These are phyloP conservation scores for Trichophyton schoenleinii DNA, from an alignment of 2,329 filamentous ascomycete species.

Conservation along the genomic window DNA sequence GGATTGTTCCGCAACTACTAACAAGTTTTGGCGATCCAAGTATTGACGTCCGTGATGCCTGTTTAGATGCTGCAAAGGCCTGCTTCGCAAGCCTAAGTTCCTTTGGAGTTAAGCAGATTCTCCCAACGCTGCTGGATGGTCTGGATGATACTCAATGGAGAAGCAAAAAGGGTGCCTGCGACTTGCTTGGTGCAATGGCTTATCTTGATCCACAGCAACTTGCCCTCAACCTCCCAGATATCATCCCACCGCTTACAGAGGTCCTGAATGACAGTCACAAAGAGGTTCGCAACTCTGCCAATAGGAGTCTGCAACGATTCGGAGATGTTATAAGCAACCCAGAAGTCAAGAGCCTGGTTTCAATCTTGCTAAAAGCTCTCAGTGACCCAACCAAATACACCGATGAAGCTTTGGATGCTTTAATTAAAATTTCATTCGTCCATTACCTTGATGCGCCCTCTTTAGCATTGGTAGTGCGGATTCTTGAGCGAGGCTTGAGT, in stretches of 20 bases:
- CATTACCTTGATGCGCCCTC: slow-evolving; percentile 98
- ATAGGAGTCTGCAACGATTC: slow-evolving; percentile 92
- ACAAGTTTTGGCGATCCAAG: slow-evolving; percentile 80
- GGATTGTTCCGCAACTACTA: slow-evolving; percentile 83
- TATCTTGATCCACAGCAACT: slow-evolving; percentile 94
- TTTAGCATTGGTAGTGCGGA: slow-evolving; percentile 83
- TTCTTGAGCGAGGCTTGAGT: slow-evolving; percentile 79
- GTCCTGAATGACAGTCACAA: slow-evolving; percentile 98
- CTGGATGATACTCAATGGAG: slow-evolving; percentile 94
- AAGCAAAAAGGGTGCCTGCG: slow-evolving; percentile 95
- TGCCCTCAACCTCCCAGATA: slow-evolving; percentile 81
- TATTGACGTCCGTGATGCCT: slow-evolving; percentile 81
- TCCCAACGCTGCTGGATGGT: slow-evolving; percentile 81
- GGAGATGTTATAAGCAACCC: slow-evolving; percentile 98
- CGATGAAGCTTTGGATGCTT: slow-evolving; percentile 78
- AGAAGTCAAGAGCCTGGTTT: slow-evolving; percentile 85
- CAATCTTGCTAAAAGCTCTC: slow-evolving; percentile 84
- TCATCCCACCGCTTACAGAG: slow-evolving; percentile 87
- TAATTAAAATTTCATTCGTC: slow-evolving; percentile 97
- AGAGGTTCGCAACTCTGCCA: slow-evolving; percentile 82
- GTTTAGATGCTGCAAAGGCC: slow-evolving; percentile 82
- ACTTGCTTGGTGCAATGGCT: slow-evolving; percentile 93
- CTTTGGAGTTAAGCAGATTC: slow-evolving; percentile 86
- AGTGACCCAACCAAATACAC: slow-evolving; percentile 97
- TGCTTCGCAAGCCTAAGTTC: slow-evolving; percentile 90